These are phyloP conservation scores for Colletotrichum gloeosporioides DNA, from an alignment of 2,329 filamentous ascomycete genomes.

Conservation along the genomic window DNA sequence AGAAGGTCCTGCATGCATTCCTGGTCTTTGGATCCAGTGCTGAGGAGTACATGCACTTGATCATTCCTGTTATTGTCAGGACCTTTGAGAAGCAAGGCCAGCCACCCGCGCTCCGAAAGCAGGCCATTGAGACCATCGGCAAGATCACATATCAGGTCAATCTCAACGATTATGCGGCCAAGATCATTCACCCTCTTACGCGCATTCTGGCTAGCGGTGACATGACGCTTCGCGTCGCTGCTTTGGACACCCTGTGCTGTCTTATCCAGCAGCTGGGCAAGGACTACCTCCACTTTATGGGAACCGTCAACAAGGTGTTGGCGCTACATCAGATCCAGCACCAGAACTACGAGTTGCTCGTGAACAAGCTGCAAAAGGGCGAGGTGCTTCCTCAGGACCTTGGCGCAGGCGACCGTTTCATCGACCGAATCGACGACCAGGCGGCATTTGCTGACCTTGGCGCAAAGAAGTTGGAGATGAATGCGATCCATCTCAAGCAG, in stretches of 20 bases:
- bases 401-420: constrained; percentile 83
- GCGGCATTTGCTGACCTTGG: constrained; percentile 78
- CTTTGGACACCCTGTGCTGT: constrained; percentile 92
- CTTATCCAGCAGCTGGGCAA: constrained; percentile 95
- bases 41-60: constrained; percentile 99
- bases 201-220: constrained; percentile 80
- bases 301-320: constrained; percentile 89
- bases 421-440: constrained; percentile 79
- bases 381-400: constrained; percentile 95
- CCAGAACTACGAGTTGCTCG: constrained; percentile 88
- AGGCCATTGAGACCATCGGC: constrained; percentile 92
- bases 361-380: constrained; percentile 91
- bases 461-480: constrained; percentile 94
- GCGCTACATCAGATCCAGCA: constrained; percentile 83
- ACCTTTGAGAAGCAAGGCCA: constrained; percentile 91
- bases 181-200: constrained; percentile 93
- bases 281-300: constrained; percentile 93
- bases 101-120: constrained; percentile 79
- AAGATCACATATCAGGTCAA: constrained; percentile 96
- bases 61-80: constrained; percentile 92
- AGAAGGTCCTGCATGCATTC: constrained; percentile 92
- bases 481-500: constrained; percentile 94
- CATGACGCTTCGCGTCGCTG: constrained; percentile 75
- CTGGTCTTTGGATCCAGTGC: constrained; percentile 93
- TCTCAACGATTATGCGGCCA: constrained; percentile 93